phyloP scores from a whole-genome alignment of 176 grass and related monocot species.

The Dendrocalamus sinicus region DNA sequence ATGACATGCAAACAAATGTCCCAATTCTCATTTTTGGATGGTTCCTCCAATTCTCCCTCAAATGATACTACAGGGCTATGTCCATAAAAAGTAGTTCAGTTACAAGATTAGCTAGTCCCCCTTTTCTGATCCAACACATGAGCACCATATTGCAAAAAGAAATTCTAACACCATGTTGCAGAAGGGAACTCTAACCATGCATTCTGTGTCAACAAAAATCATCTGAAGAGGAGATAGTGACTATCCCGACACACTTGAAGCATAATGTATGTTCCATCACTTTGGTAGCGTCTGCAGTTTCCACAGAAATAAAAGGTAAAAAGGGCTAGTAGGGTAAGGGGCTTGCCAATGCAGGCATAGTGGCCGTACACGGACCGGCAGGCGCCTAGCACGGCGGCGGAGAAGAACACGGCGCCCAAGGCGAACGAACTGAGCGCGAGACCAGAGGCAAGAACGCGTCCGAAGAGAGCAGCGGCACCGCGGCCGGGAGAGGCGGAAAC shows the following conservation, averaged over 20 bases:
- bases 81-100: neutral
- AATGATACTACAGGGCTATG: constrained; percentile 5
- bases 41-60: constrained; percentile 17
- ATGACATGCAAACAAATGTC: constrained; percentile 27
- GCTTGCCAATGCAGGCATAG: constrained; percentile 43
- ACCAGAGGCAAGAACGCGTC: neutral
- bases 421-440: constrained; percentile 50
- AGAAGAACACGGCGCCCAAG: constrained; percentile 44
- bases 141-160: neutral
- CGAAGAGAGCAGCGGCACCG: neutral
- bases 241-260: neutral
- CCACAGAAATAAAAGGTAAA: neutral
- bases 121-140: neutral
- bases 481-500: neutral
- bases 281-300: neutral
- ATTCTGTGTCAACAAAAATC: neutral
- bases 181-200: neutral
- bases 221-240: neutral
- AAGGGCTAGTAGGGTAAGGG: neutral
- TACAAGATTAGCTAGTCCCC: neutral
- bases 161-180: neutral
- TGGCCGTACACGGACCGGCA: constrained; percentile 35
- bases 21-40: constrained; percentile 12
- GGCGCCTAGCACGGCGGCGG: constrained; percentile 27
- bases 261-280: too few species aligned